phyloP scores from a whole-genome alignment of 2,329 filamentous ascomycete genomes.

The Hawksworthiomyces lignivorus region DNA sequence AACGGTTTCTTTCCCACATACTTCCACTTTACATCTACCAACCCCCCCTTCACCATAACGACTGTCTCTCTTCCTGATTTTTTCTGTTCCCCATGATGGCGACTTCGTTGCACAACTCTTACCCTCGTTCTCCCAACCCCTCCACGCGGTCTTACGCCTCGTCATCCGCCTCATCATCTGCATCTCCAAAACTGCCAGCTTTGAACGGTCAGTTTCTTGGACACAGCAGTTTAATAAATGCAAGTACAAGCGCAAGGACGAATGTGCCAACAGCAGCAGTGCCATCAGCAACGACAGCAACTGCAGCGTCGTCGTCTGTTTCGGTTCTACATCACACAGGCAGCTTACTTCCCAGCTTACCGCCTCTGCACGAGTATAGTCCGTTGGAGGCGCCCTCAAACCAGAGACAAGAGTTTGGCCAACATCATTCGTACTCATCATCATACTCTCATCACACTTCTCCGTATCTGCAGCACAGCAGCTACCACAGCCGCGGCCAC shows the following conservation, averaged over 20 bases:
- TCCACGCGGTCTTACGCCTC: constrained; percentile 57
- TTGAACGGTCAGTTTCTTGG: constrained; percentile 25
- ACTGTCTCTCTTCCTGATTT: background rate
- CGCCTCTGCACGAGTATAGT: constrained; percentile 4
- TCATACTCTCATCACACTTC: background rate
- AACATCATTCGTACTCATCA: constrained; percentile 4
- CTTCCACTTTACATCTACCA: background rate
- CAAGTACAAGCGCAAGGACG: constrained; percentile 41
- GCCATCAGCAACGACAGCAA: background rate
- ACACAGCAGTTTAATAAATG: constrained; percentile 16
- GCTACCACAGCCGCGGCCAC: background rate
- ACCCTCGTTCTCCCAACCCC: constrained; percentile 53
- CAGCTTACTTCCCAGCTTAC: constrained; percentile 36
- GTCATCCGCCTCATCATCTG: constrained; percentile 54
- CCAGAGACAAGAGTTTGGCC: background rate
- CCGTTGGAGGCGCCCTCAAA: constrained; percentile 24
- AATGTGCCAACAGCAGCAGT: background rate
- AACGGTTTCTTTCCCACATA: background rate
- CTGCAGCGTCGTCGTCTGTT: background rate
- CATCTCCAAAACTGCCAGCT: constrained; percentile 46
- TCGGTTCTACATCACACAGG: constrained; percentile 20
- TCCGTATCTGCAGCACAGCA: background rate
- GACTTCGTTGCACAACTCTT: constrained; percentile 48
- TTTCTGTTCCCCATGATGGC: constrained; percentile 36
- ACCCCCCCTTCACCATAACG: background rate